A percentile compares a stretch with the other conserved stretches of the same genome.
These are phyloP conservation scores for Apophysomyces sp. DNA, from an alignment of 371 early-diverging fungal species.

Conservation along the genomic window DNA sequence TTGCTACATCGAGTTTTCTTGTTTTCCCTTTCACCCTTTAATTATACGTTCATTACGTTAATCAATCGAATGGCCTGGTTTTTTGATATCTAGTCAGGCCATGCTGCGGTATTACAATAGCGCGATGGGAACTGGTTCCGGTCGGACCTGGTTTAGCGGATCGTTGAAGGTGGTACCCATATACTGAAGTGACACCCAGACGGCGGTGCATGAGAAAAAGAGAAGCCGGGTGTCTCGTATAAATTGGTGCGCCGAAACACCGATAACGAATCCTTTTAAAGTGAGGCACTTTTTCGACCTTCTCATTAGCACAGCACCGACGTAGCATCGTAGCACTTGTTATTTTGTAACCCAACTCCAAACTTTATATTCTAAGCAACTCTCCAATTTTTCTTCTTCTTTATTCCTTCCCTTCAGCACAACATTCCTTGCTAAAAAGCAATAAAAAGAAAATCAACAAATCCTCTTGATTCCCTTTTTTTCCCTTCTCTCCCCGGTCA, in stretches of 20 bases:
- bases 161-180: neutral
- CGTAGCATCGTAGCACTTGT: constrained; percentile 3
- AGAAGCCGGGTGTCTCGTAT: neutral
- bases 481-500: neutral
- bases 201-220: constrained; percentile 2
- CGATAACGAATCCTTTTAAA: constrained; percentile 1
- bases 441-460: neutral
- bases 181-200: constrained; percentile 1
- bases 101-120: neutral
- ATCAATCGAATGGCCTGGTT: neutral
- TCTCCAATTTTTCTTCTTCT: neutral
- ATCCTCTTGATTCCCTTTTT: neutral
- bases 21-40: neutral
- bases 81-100: neutral
- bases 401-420: constrained; percentile 1
- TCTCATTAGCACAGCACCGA: neutral
- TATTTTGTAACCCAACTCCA: neutral
- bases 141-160: constrained; percentile 1
- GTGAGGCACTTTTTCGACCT: neutral
- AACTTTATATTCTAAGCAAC: neutral
- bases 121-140: neutral
- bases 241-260: neutral
- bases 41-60: neutral
- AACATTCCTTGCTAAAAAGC: constrained; percentile 3
- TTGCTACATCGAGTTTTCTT: neutral